Base-by-base conservation (phyloP, 495 filamentous ascomycete species). In the Extremus antarcticus region DNA sequence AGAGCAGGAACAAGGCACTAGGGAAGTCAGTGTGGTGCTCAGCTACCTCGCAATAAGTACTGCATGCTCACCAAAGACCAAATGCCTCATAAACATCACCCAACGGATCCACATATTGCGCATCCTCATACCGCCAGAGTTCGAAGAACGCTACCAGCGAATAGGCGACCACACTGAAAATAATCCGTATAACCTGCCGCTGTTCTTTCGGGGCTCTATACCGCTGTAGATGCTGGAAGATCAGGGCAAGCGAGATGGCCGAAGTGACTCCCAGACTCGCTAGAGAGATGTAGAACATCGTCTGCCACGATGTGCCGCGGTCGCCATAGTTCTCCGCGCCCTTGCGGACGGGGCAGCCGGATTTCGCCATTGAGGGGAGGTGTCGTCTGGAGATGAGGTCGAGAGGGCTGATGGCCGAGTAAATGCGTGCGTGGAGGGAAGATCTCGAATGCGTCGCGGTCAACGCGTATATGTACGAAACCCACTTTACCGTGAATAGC, bases 61-160 rank as follows among this genome's bases (percentile, higher is more conserved):
- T 38, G 19, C 2, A 20, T 8, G 41, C 50, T 9, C 23, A 41
- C 50, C 55, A 57, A 2, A 57, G 43, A 15, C 48, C 48, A 39
- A 57, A 57, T 16, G 55, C 38, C 25, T 57, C 55, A 41, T 57
- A 57, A n/a, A 57, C 10, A 29, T 52, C 55, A n/a, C 55, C 49
- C 4, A 57, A 7, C 4, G 55, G 55, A 25, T 52, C 55, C 4
- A 57, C 20, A 40, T 57, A 57, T 19, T 52, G 20, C 9, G 55
- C 55, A 20, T 20, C 43, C 20, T 47, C 22, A 16, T 57, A 52
- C n/a, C 23, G 20, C 25, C 3, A 52, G 10, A 57, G 25, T 17
- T 52, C 55, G 25, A 47, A 52, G 50, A 52, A 57, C 9, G 55
- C 22, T 3, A 57, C 41, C 17, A 53, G n/a, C 4, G 48, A 24